Evolutionary conservation across 140 eudicot genomes (phyloP), one percentile per base, ranked within the genome.

Genomic region (Ambrosia hybrid): DNA sequence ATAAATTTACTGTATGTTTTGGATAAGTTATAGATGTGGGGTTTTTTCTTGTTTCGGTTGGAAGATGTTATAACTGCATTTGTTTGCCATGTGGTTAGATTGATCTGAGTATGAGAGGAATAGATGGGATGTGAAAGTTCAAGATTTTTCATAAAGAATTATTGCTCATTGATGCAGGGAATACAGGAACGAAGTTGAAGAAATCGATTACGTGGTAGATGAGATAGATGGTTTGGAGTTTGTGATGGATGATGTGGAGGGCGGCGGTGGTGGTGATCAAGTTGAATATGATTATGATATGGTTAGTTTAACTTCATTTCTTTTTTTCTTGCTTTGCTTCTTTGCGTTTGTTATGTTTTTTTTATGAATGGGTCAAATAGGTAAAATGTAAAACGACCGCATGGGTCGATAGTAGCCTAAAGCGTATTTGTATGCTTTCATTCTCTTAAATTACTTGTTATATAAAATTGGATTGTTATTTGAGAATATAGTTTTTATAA

Each of bases 171-270:
- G 15, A 39, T 67, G 60, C 74, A 79, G 83, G 83, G 83, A 79
- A 6, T 76, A 83, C 68, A 72, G 37, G 72, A 73, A 89, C n/a
- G 83, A 80, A 46, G 79, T 74, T 30, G 87, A 85, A 9, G 82
- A 74, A 71, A 67, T 82, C 37, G 91, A 85, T 48, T 79, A 83
- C 83, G 72, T 81, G 82, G 97, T 59, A 4, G 89, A 90, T 55
- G 91, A 83, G 66, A 81, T 80, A 13, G 96, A 89, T 52, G 85
- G 73, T 75, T 68, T 76, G 71, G 94, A 85, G 79, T 75, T 88
- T 57, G 79, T 73, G 55, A 87, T 85, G 59, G 96, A 72, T 49
- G 95, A 90, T 26, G 74, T 67, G 67, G 69, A 83, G 45, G 83
- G 51, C 39, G 74, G 36, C 8, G 83, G 74, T 41, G 83, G 59